Evolutionary conservation across 2,329 filamentous ascomycete genomes (phyloP).

Genomic region (Claviceps lovelessii): DNA sequence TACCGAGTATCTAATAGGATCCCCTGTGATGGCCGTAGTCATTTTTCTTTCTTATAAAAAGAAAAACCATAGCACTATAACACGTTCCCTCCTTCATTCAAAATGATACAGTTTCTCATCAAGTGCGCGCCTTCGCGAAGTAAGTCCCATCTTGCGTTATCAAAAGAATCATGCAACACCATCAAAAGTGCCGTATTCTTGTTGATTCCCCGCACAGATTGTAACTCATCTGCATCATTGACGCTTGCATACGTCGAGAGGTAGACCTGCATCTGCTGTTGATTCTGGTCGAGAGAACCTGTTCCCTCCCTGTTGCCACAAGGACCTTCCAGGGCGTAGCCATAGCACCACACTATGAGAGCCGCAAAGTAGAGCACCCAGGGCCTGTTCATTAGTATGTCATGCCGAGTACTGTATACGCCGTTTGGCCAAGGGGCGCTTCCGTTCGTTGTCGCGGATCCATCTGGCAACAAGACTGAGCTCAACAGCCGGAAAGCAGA

Average conservation of each 20-base stretch:
- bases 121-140: conserved; percentile 72
- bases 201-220: conserved; percentile 60
- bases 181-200: conserved; percentile 62
- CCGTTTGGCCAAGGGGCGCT: conserved; percentile 20
- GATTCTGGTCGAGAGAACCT: conserved; percentile 47
- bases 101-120: conserved; percentile 59
- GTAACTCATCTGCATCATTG: conserved; percentile 43
- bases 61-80: no score
- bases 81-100: conserved; percentile 14
- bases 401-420: conserved; percentile 67
- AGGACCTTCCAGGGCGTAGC: conserved; percentile 76
- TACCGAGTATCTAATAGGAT: not conserved
- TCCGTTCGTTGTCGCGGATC: conserved; percentile 20
- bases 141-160: conserved; percentile 76
- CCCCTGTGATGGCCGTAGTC: not conserved
- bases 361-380: conserved; percentile 88
- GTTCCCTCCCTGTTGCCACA: conserved; percentile 40
- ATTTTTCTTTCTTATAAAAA: no score
- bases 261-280: conserved; percentile 66
- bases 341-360: conserved; percentile 90
- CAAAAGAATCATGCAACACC: conserved; percentile 66
- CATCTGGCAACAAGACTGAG: conserved; percentile 58
- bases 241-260: conserved; percentile 59
- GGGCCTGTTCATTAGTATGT: conserved; percentile 77
- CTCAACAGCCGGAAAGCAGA: conserved; percentile 81